These are phyloP conservation scores for Isochrysis galbana DNA, from an alignment of 78 protist genomes.

Conservation along the genomic window DNA sequence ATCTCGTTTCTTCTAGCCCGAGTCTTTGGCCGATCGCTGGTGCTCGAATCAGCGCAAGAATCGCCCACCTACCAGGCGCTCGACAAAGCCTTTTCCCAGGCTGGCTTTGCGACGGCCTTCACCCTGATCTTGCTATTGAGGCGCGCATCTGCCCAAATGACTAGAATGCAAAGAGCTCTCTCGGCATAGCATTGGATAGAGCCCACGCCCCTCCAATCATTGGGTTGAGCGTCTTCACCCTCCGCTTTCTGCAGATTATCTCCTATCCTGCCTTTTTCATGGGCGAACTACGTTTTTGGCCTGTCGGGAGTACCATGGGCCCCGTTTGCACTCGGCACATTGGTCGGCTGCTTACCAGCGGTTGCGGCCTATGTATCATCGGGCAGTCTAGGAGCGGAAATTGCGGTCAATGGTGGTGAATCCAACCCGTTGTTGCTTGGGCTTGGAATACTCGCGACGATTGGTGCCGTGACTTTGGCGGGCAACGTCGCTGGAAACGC, in stretches of 20 bases:
- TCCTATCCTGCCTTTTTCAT: background rate
- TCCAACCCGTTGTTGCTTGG: background rate
- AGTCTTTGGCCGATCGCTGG: background rate
- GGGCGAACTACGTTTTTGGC: conserved; percentile 10
- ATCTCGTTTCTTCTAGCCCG: background rate
- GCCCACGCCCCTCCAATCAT: too few species aligned
- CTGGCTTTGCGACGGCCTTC: background rate
- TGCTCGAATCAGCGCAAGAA: background rate
- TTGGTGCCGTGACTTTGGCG: background rate
- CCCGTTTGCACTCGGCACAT: background rate
- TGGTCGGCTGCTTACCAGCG: background rate
- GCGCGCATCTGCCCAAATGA: too few species aligned
- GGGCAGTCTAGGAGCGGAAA: background rate
- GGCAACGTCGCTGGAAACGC: background rate
- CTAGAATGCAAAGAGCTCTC: too few species aligned
- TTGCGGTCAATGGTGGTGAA: background rate
- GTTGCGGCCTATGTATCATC: background rate
- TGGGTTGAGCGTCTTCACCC: too few species aligned
- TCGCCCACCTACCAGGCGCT: background rate
- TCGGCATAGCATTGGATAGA: too few species aligned
- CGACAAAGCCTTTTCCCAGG: background rate
- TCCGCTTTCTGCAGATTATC: too few species aligned
- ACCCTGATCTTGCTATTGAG: background rate
- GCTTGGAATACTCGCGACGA: background rate
- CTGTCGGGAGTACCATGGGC: background rate